A percentile compares a stretch with the other conserved stretches of the same genome.
These are phyloP conservation scores for Spinacia oleracea DNA, from an alignment of 179 eudicot genomes.

Conservation along the genomic window DNA sequence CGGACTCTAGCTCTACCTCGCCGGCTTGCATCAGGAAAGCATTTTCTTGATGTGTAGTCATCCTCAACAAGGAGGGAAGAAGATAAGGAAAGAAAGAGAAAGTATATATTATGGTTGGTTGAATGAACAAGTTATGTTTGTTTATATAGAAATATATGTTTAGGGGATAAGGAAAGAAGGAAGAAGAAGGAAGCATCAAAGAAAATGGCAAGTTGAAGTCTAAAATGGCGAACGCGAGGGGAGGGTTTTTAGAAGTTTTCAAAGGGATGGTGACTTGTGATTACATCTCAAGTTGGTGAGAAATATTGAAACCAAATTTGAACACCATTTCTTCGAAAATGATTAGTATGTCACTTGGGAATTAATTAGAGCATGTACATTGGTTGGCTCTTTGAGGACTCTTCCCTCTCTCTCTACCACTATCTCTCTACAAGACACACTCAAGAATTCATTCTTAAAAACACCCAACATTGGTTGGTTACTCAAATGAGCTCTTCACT, in stretches of 20 bases:
- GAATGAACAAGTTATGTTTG: slow-evolving; percentile 7
- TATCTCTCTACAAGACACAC: no score
- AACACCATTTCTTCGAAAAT: neutral
- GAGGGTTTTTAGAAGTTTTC: neutral
- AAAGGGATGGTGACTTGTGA: neutral
- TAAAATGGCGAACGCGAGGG: slow-evolving; percentile 28
- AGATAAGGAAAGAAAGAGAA: neutral
- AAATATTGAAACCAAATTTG: slow-evolving; percentile 6
- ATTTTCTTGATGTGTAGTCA: slow-evolving; percentile 13
- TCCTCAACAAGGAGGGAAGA: slow-evolving; percentile 6
- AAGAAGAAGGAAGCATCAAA: slow-evolving; percentile 30
- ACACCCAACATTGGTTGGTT: no score
- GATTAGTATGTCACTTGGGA: neutral
- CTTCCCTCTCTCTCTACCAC: no score
- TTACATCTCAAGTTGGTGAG: neutral
- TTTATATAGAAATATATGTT: neutral
- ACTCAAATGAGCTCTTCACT: no score
- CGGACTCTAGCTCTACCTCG: slow-evolving; percentile 23
- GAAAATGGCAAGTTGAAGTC: slow-evolving; percentile 24
- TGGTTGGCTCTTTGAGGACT: no score
- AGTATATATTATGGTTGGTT: neutral
- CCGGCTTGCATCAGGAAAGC: slow-evolving; percentile 19
- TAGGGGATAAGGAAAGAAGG: neutral
- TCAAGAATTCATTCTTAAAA: no score
- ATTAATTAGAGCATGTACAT: no score